Evolutionary conservation across 148 eudicot species (phyloP).

Genomic region (Suaeda aralocaspica): DNA sequence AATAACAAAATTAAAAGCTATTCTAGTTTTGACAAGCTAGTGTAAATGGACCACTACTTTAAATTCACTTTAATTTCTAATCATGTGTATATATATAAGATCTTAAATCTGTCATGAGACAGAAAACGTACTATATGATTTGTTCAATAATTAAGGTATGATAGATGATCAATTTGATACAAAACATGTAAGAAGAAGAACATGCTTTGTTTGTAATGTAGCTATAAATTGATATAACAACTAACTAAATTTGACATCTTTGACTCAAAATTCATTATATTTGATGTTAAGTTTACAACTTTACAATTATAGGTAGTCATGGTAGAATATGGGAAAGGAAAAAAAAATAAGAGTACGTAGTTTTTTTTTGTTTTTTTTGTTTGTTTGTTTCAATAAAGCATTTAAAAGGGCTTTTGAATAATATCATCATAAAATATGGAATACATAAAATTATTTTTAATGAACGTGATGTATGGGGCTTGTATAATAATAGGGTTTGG

Average conservation of each 20-base stretch:
- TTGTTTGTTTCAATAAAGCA: no score
- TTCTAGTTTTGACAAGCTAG: no score
- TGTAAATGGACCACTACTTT: constrained; percentile 10
- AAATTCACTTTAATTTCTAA: not conserved
- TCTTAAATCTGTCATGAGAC: constrained; percentile 2
- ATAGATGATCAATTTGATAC: not conserved
- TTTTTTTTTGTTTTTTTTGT: no score
- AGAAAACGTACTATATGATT: not conserved
- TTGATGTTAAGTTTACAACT: constrained; percentile 11
- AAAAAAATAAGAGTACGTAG: no score
- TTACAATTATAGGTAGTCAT: no score
- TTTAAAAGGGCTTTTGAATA: no score
- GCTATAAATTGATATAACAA: not conserved
- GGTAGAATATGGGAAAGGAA: no score
- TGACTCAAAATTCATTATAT: not conserved
- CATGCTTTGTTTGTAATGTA: constrained; percentile 25
- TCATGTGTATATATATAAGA: not conserved
- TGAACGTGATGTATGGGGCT: no score
- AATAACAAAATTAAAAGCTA: no score
- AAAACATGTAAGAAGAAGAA: constrained; percentile 3
- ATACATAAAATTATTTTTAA: no score
- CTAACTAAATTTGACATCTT: constrained; percentile 16
- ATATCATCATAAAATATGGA: no score
- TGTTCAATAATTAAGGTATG: constrained; percentile 3
- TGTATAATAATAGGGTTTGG: constrained; percentile 4